A percentile compares a stretch with the other conserved stretches of the same genome.
These are phyloP conservation scores for Cordyceps farinosa DNA, from an alignment of 2,329 filamentous ascomycete genomes.

Conservation along the genomic window DNA sequence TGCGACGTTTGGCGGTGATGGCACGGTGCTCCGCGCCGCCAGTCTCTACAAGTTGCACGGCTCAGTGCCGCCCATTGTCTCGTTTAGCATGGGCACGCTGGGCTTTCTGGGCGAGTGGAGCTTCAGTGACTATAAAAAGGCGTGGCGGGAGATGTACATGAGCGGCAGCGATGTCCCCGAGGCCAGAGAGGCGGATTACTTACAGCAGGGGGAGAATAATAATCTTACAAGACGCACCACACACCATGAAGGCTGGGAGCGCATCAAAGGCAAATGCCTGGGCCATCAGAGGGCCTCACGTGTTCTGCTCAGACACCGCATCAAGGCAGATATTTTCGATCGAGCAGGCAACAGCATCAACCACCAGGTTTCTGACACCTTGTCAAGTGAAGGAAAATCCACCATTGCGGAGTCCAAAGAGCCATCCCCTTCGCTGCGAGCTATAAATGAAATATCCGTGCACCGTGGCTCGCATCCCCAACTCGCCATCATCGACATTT, in stretches of 20 bases:
- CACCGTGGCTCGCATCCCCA: conserved; percentile 89
- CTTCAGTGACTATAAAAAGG: conserved; percentile 86
- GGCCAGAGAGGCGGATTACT: conserved; percentile 39
- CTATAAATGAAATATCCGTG: conserved; percentile 93
- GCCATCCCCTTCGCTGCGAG: conserved; percentile 50
- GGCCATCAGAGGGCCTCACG: conserved; percentile 70
- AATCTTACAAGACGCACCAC: conserved; percentile 21
- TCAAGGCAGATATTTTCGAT: conserved; percentile 83
- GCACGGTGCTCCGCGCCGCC: conserved; percentile 81
- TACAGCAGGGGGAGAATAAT: conserved; percentile 29
- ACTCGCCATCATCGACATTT: conserved; percentile 87
- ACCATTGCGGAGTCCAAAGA: conserved; percentile 36
- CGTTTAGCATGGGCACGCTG: conserved; percentile 94
- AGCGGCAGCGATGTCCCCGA: conserved; percentile 53
- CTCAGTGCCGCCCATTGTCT: conserved; percentile 83
- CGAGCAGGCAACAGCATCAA: conserved; percentile 60
- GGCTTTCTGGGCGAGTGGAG: conserved; percentile 97
- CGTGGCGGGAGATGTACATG: conserved; percentile 92
- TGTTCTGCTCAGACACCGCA: conserved; percentile 78
- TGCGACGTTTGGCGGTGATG: conserved; percentile 88
- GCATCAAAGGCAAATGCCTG: conserved; percentile 75
- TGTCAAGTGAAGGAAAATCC: conserved; percentile 44
- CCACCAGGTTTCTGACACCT: conserved; percentile 42
- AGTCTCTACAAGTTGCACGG: conserved; percentile 66
- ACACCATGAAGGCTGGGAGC: conserved; percentile 58